Evolutionary conservation across 75 land plant genomes (phyloP).

Genomic region (Picea sitchensis): DNA sequence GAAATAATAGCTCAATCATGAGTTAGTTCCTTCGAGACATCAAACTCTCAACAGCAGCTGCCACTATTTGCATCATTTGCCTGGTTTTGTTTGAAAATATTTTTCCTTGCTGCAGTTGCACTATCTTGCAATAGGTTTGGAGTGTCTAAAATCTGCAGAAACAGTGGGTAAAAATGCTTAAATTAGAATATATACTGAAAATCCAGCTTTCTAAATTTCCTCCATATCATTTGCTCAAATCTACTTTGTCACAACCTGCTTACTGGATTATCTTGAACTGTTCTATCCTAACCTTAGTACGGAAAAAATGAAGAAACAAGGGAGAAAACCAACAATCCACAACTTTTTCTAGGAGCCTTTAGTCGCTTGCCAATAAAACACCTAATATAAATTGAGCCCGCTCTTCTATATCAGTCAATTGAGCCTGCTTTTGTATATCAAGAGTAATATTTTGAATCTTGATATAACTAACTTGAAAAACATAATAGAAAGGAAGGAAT

Average conservation of each 20-base stretch:
- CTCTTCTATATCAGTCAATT: no score
- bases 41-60: conserved; percentile 30
- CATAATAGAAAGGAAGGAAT: no score
- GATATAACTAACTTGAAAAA: no score
- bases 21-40: neutral
- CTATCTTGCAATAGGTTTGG: conserved; percentile 80
- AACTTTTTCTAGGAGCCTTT: no score
- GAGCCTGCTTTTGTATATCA: no score
- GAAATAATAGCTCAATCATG: neutral
- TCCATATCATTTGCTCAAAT: neutral
- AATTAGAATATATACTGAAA: neutral
- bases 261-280: no score
- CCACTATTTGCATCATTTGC: conserved; percentile 16
- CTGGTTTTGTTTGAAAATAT: conserved; percentile 65
- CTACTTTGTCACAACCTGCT: neutral
- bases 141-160: conserved; percentile 76
- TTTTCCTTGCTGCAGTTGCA: conserved; percentile 47
- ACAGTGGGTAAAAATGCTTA: neutral
- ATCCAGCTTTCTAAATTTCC: neutral
- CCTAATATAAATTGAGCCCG: no score
- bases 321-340: no score
- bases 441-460: no score
- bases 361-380: no score
- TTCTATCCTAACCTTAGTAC: no score
- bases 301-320: no score